Evolutionary conservation across 768 basidiomycete genomes (phyloP).

Genomic region (Pseudohyphozyma bogoriensis): DNA sequence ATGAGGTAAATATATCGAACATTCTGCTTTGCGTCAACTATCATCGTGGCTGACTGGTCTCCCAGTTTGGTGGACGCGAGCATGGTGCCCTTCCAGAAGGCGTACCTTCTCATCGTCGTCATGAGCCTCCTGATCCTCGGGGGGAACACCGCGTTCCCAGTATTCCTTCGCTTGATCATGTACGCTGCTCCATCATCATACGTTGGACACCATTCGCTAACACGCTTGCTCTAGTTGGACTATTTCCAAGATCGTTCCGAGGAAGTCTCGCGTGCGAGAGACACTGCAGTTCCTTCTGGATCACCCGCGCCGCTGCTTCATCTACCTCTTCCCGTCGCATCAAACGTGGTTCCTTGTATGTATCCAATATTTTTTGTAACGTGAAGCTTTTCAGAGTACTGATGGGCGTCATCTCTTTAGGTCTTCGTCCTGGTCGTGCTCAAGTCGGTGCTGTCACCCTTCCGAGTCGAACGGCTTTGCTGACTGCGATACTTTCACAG

Average conservation of each 20-base stretch:
- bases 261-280: constrained; percentile 55
- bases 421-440: constrained; percentile 23
- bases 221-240: constrained; percentile 52
- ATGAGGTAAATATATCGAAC: constrained; percentile 36
- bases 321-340: constrained; percentile 29
- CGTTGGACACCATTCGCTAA: background rate
- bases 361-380: background rate
- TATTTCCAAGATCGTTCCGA: constrained; percentile 53
- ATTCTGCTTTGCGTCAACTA: background rate
- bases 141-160: constrained; percentile 73
- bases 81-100: constrained; percentile 75
- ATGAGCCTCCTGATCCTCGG: constrained; percentile 62
- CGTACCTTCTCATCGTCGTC: constrained; percentile 49
- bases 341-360: constrained; percentile 28
- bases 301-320: constrained; percentile 60
- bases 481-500: background rate
- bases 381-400: too few relatives aligned
- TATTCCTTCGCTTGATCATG: constrained; percentile 64
- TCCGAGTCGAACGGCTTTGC: too few relatives aligned
- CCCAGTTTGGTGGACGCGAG: constrained; percentile 52
- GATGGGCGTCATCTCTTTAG: too few relatives aligned
- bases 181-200: constrained; percentile 40
- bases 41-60: too few relatives aligned
- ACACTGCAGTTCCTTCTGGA: constrained; percentile 85
- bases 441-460: constrained; percentile 7